Evolutionary conservation across 1,139 yeast genomes (phyloP).

Genomic region (Kurtzmaniella natalensis): DNA sequence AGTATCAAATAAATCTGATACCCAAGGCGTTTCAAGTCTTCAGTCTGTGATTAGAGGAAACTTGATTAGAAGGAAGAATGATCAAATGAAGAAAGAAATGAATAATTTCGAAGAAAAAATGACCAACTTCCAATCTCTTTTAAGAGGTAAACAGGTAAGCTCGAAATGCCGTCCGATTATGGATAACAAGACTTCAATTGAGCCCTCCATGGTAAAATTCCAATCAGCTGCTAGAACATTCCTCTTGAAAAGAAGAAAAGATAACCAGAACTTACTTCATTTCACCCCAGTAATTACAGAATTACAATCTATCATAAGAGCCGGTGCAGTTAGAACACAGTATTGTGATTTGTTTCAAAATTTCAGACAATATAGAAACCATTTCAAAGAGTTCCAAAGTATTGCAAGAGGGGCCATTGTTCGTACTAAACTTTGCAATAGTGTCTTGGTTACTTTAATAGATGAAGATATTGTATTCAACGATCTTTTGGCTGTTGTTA

Average conservation of each 20-base stretch:
- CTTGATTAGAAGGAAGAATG: slow-evolving; percentile 3
- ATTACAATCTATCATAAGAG: slow-evolving; percentile 36
- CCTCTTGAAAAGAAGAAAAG: slow-evolving; percentile 17
- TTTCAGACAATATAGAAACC: slow-evolving; percentile 12
- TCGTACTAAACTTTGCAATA: slow-evolving; percentile 43
- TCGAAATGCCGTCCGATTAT: slow-evolving; percentile 20
- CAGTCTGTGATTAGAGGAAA: slow-evolving; percentile 30
- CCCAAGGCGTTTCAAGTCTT: slow-evolving; percentile 14
- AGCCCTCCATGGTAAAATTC: slow-evolving; percentile 21
- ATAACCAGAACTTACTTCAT: slow-evolving; percentile 11
- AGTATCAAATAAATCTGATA: slow-evolving; percentile 4
- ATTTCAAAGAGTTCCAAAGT: slow-evolving; percentile 42
- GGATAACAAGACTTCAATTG: slow-evolving; percentile 19
- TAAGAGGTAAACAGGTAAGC: slow-evolving; percentile 24
- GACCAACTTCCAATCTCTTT: slow-evolving; percentile 24
- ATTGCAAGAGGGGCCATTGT: slow-evolving; percentile 49
- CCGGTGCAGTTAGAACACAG: slow-evolving; percentile 20
- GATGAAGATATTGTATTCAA: slow-evolving; percentile 36
- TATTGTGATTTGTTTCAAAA: slow-evolving; percentile 15
- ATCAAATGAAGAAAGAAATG: slow-evolving; percentile 9
- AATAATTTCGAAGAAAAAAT: slow-evolving; percentile 9
- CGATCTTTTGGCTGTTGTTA: slow-evolving; percentile 37
- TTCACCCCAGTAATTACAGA: slow-evolving; percentile 15
- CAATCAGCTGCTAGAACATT: slow-evolving; percentile 33
- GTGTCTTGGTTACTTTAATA: slow-evolving; percentile 38